Percentiles rank a stretch among this genome's conserved stretches.
Evolutionary conservation across 2,329 filamentous ascomycete species (phyloP).

Genomic region (Aspergillus unguis): DNA sequence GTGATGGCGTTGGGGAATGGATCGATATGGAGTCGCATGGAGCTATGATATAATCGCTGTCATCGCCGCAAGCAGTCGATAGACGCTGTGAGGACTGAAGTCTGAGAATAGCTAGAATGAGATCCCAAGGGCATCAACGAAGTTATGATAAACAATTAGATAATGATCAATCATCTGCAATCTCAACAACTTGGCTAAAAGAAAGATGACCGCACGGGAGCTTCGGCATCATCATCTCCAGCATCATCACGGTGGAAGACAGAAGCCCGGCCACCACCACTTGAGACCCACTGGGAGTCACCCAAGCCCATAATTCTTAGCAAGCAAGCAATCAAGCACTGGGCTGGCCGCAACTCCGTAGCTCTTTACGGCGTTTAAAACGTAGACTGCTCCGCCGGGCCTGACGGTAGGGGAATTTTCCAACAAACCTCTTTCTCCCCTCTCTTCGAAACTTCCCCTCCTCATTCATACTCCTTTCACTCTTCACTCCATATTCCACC

Average conservation of each 20-base stretch:
- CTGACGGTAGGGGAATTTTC: constrained; percentile 21
- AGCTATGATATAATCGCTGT: constrained; percentile 11
- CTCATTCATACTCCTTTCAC: not conserved
- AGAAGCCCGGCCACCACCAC: constrained; percentile 9
- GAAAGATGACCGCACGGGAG: constrained; percentile 4
- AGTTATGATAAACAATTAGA: constrained; percentile 8
- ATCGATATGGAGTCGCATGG: not conserved
- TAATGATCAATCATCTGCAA: constrained; percentile 3
- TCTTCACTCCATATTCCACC: constrained; percentile 6
- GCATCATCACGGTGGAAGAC: constrained; percentile 13
- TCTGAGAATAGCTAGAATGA: not conserved
- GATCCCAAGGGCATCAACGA: not conserved
- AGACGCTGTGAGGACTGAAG: not conserved
- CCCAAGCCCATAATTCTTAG: constrained; percentile 9
- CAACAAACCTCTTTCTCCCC: constrained; percentile 24
- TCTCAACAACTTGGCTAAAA: not conserved
- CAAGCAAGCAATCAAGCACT: constrained; percentile 12
- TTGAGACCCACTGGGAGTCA: constrained; percentile 16
- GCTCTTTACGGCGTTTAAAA: constrained; percentile 29
- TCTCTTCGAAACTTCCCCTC: constrained; percentile 15
- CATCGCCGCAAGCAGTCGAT: constrained; percentile 4
- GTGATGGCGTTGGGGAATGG: not conserved
- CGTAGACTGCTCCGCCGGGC: constrained; percentile 34
- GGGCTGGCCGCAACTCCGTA: constrained; percentile 8
- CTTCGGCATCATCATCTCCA: constrained; percentile 8